Evolutionary conservation across 805 yeast genomes (phyloP).

Genomic region (Lipomyces anomalus): DNA sequence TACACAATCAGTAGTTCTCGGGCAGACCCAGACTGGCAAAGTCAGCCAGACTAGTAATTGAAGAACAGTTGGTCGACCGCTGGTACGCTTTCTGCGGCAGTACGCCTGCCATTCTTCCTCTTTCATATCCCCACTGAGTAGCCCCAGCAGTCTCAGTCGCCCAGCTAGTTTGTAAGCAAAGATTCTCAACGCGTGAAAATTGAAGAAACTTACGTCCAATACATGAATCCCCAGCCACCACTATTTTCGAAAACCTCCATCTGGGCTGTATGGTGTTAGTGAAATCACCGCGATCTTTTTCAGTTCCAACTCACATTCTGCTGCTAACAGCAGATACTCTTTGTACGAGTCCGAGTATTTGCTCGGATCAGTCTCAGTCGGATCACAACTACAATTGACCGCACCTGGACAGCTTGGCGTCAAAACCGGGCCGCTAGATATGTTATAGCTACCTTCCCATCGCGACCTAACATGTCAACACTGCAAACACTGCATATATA

Average conservation of each 20-base stretch:
- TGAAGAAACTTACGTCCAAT: too few species aligned
- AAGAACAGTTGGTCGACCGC: slow-evolving; percentile 27
- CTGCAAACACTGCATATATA: too few species aligned
- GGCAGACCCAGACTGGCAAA: slow-evolving; percentile 28
- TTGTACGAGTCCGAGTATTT: slow-evolving; percentile 54
- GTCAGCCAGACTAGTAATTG: slow-evolving; percentile 25
- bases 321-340: slow-evolving; percentile 52
- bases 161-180: too few species aligned
- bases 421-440: slow-evolving; percentile 28
- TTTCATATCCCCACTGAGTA: slow-evolving; percentile 34
- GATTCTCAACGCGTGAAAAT: too few species aligned
- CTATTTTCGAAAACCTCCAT: slow-evolving; percentile 65
- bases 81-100: slow-evolving; percentile 30
- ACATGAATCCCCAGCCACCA: slow-evolving; percentile 65
- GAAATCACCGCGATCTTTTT: too few species aligned
- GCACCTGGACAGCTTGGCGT: slow-evolving; percentile 31
- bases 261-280: too few species aligned
- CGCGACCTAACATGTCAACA: too few species aligned
- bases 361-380: slow-evolving; percentile 38
- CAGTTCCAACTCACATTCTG: too few species aligned
- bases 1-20: slow-evolving; percentile 25
- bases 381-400: slow-evolving; percentile 50
- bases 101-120: slow-evolving; percentile 29
- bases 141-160: slow-evolving; percentile 53
- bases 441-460: slow-evolving; percentile 53